Conservation (phyloP, 2,329 filamentous ascomycete species). For the Celoporthe dispersa region DNA sequence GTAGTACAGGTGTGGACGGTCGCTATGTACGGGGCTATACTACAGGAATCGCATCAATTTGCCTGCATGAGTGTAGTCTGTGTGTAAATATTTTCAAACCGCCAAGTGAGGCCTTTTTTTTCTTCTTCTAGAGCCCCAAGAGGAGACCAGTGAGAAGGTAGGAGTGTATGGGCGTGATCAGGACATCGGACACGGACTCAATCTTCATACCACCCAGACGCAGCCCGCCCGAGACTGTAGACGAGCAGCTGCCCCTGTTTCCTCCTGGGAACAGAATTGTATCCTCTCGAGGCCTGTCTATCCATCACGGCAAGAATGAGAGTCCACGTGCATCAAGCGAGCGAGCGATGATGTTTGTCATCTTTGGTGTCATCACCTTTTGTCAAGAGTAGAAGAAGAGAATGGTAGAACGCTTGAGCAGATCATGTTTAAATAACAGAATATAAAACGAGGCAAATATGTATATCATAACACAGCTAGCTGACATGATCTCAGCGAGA, state of each 20-base stretch:
- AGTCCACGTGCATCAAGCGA: not conserved
- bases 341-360: not conserved
- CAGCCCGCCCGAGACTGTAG: not conserved
- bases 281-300: not conserved
- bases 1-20: too few species aligned
- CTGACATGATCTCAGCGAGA: constrained; percentile 10
- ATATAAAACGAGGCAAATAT: constrained; percentile 3
- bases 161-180: not conserved
- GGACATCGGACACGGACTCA: not conserved
- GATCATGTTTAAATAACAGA: not conserved
- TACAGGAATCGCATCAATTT: too few species aligned
- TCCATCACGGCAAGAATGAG: not conserved
- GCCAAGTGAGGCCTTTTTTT: too few species aligned
- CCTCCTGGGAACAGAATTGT: not conserved
- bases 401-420: not conserved
- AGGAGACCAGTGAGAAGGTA: too few species aligned
- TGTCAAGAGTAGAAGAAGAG: not conserved
- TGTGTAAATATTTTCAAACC: not conserved
- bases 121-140: too few species aligned
- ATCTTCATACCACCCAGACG: not conserved
- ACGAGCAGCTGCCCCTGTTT: not conserved
- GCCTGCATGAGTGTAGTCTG: too few species aligned
- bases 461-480: constrained; percentile 13
- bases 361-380: not conserved
- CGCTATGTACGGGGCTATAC: too few species aligned